Evolutionary conservation across 2,329 filamentous ascomycete species (phyloP).

Genomic region (Bipolaris victoriae): DNA sequence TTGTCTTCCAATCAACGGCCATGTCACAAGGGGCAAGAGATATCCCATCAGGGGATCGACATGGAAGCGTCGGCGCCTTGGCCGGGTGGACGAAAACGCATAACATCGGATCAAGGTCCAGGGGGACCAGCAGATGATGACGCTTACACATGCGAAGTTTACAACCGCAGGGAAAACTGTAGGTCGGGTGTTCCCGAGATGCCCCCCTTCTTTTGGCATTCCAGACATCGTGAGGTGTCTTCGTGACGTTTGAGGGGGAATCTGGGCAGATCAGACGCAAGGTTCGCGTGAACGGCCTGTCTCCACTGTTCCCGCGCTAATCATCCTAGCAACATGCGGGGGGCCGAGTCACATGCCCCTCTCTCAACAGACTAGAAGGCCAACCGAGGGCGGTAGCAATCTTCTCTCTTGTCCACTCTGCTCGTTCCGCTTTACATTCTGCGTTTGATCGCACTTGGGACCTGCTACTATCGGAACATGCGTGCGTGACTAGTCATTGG

Average conservation of each 20-base stretch:
- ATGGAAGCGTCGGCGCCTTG: neutral
- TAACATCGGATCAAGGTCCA: neutral
- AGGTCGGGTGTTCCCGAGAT: no score
- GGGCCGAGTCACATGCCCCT: constrained; percentile 17
- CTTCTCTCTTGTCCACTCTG: neutral
- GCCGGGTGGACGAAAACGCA: neutral
- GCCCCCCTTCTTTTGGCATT: neutral
- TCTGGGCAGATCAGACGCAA: constrained; percentile 19
- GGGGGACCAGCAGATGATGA: neutral
- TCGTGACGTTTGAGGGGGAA: constrained; percentile 20
- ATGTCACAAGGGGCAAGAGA: neutral
- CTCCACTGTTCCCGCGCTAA: constrained; percentile 13
- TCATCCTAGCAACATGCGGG: constrained; percentile 16
- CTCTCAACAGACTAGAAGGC: constrained; percentile 7
- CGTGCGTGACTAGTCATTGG: neutral
- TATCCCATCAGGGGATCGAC: constrained; percentile 3
- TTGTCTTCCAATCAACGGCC: constrained; percentile 7
- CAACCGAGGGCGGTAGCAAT: neutral
- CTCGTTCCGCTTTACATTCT: neutral
- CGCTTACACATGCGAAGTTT: no score
- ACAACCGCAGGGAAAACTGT: no score
- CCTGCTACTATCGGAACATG: neutral
- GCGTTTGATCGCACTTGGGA: neutral
- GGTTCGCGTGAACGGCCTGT: constrained; percentile 20
- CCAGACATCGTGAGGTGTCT: constrained; percentile 19